Conservation (phyloP, 805 yeast genomes). For the Ogataea henricii region DNA sequence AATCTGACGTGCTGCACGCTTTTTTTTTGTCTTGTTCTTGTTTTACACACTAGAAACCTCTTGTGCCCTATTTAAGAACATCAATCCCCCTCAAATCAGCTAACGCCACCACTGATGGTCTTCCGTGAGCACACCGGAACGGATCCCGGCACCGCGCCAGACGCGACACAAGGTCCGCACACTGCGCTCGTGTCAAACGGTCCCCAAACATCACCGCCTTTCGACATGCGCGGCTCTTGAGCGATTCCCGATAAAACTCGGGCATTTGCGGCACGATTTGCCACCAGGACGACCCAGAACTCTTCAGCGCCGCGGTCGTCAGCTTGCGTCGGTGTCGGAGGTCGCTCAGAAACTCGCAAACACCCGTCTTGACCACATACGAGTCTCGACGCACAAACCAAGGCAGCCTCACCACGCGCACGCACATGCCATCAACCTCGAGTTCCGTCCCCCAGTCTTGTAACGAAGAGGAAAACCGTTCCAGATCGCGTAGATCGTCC, state of each 20-base stretch:
- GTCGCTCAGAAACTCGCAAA: conserved; percentile 49
- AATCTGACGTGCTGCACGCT: too few relatives aligned
- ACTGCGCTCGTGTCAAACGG: conserved; percentile 42
- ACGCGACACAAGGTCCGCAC: conserved; percentile 43
- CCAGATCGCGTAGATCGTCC: conserved; percentile 38
- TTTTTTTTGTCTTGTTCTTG: too few relatives aligned
- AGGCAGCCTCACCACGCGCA: neutral
- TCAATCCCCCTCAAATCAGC: conserved; percentile 9
- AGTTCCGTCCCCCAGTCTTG: conserved; percentile 47
- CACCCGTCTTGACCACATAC: conserved; percentile 36
- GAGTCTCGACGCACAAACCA: conserved; percentile 18
- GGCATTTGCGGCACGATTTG: conserved; percentile 48
- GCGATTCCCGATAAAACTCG: conserved; percentile 45
- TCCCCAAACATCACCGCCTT: conserved; percentile 75
- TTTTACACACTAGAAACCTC: too few relatives aligned
- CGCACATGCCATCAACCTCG: neutral
- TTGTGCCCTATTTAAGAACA: neutral
- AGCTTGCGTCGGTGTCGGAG: conserved; percentile 37
- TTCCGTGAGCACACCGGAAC: conserved; percentile 83
- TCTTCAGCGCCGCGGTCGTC: neutral
- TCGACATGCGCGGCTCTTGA: conserved; percentile 67
- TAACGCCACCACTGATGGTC: conserved; percentile 70
- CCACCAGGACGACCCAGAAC: conserved; percentile 38
- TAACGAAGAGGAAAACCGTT: conserved; percentile 33
- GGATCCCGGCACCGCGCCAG: conserved; percentile 58